These are phyloP conservation scores for Tylopilus plumbeoviolaceoides DNA, from an alignment of 768 basidiomycete species.

Conservation along the genomic window DNA sequence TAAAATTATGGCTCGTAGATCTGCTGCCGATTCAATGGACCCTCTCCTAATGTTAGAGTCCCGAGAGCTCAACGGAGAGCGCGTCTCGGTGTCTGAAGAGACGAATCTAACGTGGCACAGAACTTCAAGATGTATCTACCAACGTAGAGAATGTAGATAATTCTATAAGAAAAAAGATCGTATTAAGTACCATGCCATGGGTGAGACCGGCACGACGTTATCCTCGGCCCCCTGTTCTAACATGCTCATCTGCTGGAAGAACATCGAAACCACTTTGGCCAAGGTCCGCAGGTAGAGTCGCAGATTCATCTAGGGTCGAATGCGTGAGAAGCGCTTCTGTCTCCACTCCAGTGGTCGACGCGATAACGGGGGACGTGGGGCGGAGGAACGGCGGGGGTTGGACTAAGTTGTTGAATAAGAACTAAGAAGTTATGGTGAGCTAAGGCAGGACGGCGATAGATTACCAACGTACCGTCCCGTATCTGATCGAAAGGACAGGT, in stretches of 20 bases:
- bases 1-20: conserved; percentile 3
- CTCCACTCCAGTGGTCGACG: conserved; percentile 44
- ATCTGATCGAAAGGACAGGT: conserved; percentile 40
- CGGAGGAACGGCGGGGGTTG: conserved; percentile 56
- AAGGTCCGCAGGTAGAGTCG: conserved; percentile 74
- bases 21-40: not conserved
- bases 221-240: conserved; percentile 17
- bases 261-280: conserved; percentile 86
- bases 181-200: not conserved
- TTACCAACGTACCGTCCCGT: conserved; percentile 66
- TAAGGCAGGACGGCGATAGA: conserved; percentile 4
- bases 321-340: conserved; percentile 44
- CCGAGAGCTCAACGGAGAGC: not conserved
- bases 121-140: no score
- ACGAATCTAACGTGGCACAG: not conserved
- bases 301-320: conserved; percentile 67
- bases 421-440: conserved; percentile 39
- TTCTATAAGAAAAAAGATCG: not conserved
- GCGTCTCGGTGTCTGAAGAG: conserved; percentile 6
- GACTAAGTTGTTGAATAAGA: conserved; percentile 88
- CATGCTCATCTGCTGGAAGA: conserved; percentile 46
- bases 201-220: not conserved
- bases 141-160: not conserved
- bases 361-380: conserved; percentile 33
- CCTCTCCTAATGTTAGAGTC: conserved; percentile 1